Conservation (phyloP, 2,329 filamentous ascomycete genomes). For the Sporothrix pseudoabietina region DNA sequence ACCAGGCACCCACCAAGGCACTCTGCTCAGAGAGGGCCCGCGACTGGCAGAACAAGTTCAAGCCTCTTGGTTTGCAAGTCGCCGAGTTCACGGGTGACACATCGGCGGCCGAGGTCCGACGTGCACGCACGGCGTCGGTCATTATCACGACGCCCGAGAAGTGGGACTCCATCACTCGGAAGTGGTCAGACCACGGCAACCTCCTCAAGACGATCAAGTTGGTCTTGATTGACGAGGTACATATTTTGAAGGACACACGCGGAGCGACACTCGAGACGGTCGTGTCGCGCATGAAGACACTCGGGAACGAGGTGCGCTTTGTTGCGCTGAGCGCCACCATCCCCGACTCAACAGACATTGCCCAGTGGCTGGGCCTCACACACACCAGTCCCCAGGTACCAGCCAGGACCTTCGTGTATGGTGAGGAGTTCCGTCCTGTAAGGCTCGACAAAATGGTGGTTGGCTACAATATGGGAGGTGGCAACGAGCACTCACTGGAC, state of each 20-base stretch:
- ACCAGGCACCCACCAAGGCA: constrained; percentile 82
- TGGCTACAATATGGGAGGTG: constrained; percentile 59
- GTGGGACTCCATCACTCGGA: constrained; percentile 86
- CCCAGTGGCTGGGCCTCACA: constrained; percentile 73
- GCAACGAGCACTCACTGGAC: constrained; percentile 78
- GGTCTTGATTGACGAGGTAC: constrained; percentile 85
- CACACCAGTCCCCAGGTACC: constrained; percentile 61
- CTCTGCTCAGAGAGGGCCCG: constrained; percentile 74
- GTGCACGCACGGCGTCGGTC: constrained; percentile 73
- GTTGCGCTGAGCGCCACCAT: constrained; percentile 81
- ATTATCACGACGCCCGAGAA: constrained; percentile 90
- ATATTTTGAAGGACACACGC: constrained; percentile 77
- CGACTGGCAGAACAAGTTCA: constrained; percentile 79
- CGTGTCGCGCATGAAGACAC: constrained; percentile 83
- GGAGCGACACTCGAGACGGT: constrained; percentile 82
- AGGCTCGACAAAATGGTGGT: constrained; percentile 75
- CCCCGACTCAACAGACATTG: constrained; percentile 79
- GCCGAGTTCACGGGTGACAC: constrained; percentile 84
- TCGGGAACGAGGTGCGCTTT: constrained; percentile 74
- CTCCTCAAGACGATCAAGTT: constrained; percentile 75
- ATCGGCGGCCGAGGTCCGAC: constrained; percentile 64
- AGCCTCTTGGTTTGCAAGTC: constrained; percentile 65
- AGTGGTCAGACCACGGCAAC: constrained; percentile 78
- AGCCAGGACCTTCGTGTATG: constrained; percentile 69
- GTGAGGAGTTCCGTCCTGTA: constrained; percentile 79